Evolutionary conservation across 441 rosid genomes (phyloP), one percentile per base, ranked within the genome.

Genomic region (Hura crepitans): DNA sequence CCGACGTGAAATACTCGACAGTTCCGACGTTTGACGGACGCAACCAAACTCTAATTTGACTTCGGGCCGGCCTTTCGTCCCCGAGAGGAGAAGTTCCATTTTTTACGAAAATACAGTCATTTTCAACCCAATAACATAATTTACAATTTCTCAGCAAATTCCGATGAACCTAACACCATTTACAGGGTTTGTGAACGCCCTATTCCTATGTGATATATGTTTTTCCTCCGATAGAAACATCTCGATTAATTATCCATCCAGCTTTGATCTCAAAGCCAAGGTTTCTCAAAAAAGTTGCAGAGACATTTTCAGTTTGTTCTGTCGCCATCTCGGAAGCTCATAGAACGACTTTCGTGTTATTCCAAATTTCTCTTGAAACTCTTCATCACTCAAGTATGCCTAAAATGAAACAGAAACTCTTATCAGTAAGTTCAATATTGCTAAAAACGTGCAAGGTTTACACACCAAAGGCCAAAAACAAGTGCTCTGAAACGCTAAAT

Each of bases 251-350:
- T 33, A 35, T 11, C 4, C 18, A 42, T 49, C 43, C 23, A 50
- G 65, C 33, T 37, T 45, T 22, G 30, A 42, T 45, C 55, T 62
- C 62, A 47, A 43, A 51, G 39, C 23, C n/a, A 25, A 14, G 28
- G 25, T 18, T 68, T 43, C 49, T 86, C 80, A 90, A 58, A 88
- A 88, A 10, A 90, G 92, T 65, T 81, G 60, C 37, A 90, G 77
- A 61, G 85, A 80, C 70, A 80, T 65, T 87, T 90, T 90, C 74
- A 90, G 85, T 79, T 90, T 90, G 85, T 90, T 84, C 83, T 86
- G 95, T 75, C 75, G 85, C 97, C 97, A 93, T 75, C 86, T 90
- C 17, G 97, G 86, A 72, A 89, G 89, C 78, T 58, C 69, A 59
- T 86, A 83, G 79, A 93, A 93, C n/a, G 85, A 75, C 17, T 63